These are phyloP conservation scores for Sclerotinia glacialis DNA, from an alignment of 2,329 filamentous ascomycete genomes.

Conservation along the genomic window DNA sequence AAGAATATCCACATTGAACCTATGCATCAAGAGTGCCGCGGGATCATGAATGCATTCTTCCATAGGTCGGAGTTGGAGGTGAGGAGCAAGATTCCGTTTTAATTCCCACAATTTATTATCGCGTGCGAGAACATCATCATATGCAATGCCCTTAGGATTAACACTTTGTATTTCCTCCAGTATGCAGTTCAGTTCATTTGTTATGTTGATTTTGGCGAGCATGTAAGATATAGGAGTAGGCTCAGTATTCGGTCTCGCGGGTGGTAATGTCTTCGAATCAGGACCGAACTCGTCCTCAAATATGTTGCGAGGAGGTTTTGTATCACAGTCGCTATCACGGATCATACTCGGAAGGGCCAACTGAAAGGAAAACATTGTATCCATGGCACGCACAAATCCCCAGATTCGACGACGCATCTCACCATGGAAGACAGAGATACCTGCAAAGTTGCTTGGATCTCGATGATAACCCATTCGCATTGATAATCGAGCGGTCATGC, in stretches of 20 bases:
- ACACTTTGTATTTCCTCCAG: constrained; percentile 61
- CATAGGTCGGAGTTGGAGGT: constrained; percentile 72
- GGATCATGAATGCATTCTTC: constrained; percentile 75
- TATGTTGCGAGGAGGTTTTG: constrained; percentile 71
- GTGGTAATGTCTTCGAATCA: constrained; percentile 64
- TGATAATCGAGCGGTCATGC: constrained; percentile 53
- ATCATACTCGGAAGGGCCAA: constrained; percentile 63
- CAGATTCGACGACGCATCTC: constrained; percentile 70
- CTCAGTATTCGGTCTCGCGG: constrained; percentile 64
- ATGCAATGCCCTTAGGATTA: constrained; percentile 51
- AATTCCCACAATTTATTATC: constrained; percentile 60
- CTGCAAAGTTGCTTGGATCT: constrained; percentile 71
- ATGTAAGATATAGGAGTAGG: constrained; percentile 76
- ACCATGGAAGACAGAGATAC: constrained; percentile 70
- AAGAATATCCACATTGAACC: constrained; percentile 78
- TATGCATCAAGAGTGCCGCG: constrained; percentile 79
- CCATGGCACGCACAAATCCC: constrained; percentile 69
- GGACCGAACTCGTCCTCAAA: constrained; percentile 78
- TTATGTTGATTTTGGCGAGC: constrained; percentile 65
- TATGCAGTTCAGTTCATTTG: constrained; percentile 68
- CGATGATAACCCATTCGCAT: constrained; percentile 64
- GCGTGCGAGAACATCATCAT: constrained; percentile 63
- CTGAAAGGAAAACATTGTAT: constrained; percentile 76
- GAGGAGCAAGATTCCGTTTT: constrained; percentile 69
- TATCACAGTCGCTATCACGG: constrained; percentile 71